These are phyloP conservation scores for Anisodus acutangulus DNA, from an alignment of 257 asterid genomes.

Conservation along the genomic window DNA sequence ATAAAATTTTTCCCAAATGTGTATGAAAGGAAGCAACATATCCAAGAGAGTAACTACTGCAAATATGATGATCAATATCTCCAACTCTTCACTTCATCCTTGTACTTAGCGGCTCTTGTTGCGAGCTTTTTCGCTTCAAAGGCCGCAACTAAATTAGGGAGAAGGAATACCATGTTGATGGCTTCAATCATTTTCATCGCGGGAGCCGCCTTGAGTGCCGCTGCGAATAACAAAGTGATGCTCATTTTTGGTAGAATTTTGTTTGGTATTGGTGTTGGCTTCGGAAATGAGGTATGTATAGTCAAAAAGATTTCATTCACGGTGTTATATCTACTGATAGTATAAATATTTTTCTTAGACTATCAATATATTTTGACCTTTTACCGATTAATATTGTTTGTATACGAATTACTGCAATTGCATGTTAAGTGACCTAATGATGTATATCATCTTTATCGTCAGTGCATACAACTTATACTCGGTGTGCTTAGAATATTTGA, in stretches of 20 bases:
- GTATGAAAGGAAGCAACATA: slow-evolving; percentile 43
- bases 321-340: neutral
- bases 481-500: neutral
- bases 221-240: slow-evolving; percentile 40
- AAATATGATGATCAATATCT: slow-evolving; percentile 54
- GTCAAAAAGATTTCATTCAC: neutral
- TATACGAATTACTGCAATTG: neutral
- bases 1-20: slow-evolving; percentile 51
- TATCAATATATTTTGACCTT: too few species aligned
- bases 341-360: neutral
- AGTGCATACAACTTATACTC: neutral
- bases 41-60: slow-evolving; percentile 56
- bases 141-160: slow-evolving; percentile 43
- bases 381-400: neutral
- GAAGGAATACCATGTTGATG: slow-evolving; percentile 51
- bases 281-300: slow-evolving; percentile 57
- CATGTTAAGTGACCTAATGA: neutral
- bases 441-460: too few species aligned
- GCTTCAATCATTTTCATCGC: slow-evolving; percentile 48
- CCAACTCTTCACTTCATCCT: slow-evolving; percentile 60
- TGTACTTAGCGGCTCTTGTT: slow-evolving; percentile 57
- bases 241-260: slow-evolving; percentile 54
- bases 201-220: slow-evolving; percentile 46
- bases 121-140: slow-evolving; percentile 51
- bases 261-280: slow-evolving; percentile 61